Base-by-base conservation (phyloP, 805 yeast genomes). In the Wickerhamomyces queroliae region DNA sequence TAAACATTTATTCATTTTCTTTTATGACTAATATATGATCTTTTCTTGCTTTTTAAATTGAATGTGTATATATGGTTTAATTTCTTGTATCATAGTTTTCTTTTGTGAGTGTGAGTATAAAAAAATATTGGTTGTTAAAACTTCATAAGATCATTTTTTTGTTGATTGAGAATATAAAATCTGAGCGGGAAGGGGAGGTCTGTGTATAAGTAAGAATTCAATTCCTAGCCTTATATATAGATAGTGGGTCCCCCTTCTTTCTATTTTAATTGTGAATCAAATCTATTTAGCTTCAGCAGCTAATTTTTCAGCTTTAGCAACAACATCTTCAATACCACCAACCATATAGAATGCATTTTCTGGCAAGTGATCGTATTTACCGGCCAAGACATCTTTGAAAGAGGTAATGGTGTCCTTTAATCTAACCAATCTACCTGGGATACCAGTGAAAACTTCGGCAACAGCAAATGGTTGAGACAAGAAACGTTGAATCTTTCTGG, bases 321-420 rank as follows among this genome's bases (percentile, higher is more conserved):
- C 72, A 61, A 82, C 99, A 73, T 93, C 99, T 70, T 90, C 97
- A 64, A 93, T 90, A 78, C 96, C 96, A 78, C 99, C 99, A 73
- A 93, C 99, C 99, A 93, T 93, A 76, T 93, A 93, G 95, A 93
- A 93, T 62, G 99, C 99, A 69, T 83, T 86, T 79, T 93, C 99
- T 68, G 99, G 99, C 64, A 93, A 82, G 77, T 83, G 83, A 74
- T 93, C 99, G 79, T 93, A 89, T 80, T 93, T 93, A 77, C 99
- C 99, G 29, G 79, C 97, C 64, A 93, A 81, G 62, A 93, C 96
- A 63, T 81, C 99, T 79, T 80, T 89, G 91, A 93, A 93, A 45
- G 98, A 91, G 55, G 72, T 67, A 66, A 93, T 74, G 59, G 98
- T 93, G 62, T 93, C 98, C 78, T 86, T 84, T 69, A 93, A 80